phyloP scores from a whole-genome alignment of 345 rosid species.

The Balakata baccata region DNA sequence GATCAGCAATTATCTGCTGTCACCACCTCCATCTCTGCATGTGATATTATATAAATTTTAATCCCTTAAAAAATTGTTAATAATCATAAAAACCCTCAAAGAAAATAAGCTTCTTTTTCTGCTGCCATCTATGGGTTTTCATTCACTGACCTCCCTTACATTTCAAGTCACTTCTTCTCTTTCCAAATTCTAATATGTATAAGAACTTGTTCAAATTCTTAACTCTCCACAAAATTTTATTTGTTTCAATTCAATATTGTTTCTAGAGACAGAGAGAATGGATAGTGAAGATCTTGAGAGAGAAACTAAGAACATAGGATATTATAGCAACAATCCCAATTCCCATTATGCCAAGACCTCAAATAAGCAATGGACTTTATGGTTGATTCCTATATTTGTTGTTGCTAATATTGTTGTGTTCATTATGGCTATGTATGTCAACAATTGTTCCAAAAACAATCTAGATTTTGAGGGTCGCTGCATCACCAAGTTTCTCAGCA shows the following conservation, averaged over 20 bases:
- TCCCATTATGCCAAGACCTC: conserved; percentile 38
- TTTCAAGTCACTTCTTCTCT: conserved; percentile 7
- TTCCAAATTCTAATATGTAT: not conserved
- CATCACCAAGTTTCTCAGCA: conserved; percentile 63
- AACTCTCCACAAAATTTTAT: not conserved
- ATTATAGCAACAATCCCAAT: conserved; percentile 16
- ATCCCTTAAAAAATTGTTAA: no score
- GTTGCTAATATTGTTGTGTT: conserved; percentile 70
- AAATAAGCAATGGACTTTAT: conserved; percentile 74
- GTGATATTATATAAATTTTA: no score
- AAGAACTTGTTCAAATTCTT: not conserved
- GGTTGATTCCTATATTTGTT: conserved; percentile 81
- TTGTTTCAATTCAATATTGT: not conserved
- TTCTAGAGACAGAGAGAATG: conserved; percentile 34
- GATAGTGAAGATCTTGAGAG: conserved; percentile 65
- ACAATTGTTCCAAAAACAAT: conserved; percentile 73
- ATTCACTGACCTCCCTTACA: conserved; percentile 10
- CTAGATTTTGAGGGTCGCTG: conserved; percentile 42
- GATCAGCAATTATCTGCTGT: no score
- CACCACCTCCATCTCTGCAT: no score
- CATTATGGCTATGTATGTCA: conserved; percentile 67
- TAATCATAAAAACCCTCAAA: not conserved
- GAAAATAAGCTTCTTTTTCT: no score
- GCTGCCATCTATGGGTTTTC: not conserved
- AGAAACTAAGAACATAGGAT: conserved; percentile 35